Base-by-base conservation (phyloP, 192 early-diverging fungal genomes). In the Coemansia interrupta region DNA sequence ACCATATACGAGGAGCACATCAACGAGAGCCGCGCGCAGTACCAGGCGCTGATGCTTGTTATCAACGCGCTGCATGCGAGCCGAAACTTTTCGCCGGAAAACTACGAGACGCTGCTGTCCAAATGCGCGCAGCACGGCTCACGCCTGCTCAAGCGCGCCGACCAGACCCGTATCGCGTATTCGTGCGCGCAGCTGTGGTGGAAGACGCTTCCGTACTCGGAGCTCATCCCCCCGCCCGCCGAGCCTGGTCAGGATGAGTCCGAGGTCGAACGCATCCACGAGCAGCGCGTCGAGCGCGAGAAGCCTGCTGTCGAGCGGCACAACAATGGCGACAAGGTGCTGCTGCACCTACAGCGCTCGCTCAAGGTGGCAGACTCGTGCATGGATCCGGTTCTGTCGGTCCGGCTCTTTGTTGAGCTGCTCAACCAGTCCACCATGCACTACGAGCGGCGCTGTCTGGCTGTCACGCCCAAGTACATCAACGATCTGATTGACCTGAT, bases 1-100 rank as follows among this genome's bases (percentile, higher is more conserved):
- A 96, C 92, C 1, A 87, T 94, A 47, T 99, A 96, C 68, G 97
- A 99, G 70, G 95, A 99, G 58, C 86, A 89, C 22, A 91, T 98
- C 54, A 91, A 89, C 29, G 96, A 97, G 52, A 93, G 92, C 51
- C 84, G 87, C 56, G 89, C 89, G 17, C 96, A 98, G 74, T 90
- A 87, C 64, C 88, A 90, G 58, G 93, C 92, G 14, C 87, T 99
- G 50, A 89, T 85, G 7, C 84, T 89, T 23, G 88, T 98, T 56
- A 88, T 97, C 59, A 89, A 87, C 42, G 89, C 92, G 8, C 80
- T 99, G 28, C 87, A 91, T 56, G 83, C 86, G 0, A 91, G 89
- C 48, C 83, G 85, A 2, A 87, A 89, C 26, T 92, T 99, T 63
- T 85, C 85, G 5, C 79, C 81, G 15, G 94, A 96, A 58, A 94